Percentiles rank a stretch among this genome's conserved stretches.
phyloP scores from a whole-genome alignment of 805 yeast species.

The Yamadazyma laniorum region DNA sequence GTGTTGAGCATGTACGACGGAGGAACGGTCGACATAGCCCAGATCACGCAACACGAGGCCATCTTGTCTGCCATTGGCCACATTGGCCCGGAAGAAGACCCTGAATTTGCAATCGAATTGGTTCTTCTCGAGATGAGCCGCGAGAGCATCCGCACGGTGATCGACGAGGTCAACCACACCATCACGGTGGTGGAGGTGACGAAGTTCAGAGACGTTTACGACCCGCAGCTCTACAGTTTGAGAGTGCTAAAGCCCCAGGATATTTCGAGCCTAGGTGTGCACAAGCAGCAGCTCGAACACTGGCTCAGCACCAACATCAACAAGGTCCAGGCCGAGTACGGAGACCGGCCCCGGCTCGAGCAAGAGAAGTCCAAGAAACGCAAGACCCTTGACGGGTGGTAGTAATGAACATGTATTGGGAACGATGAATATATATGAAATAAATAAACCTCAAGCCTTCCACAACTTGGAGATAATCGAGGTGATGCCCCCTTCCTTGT shows the following conservation, averaged over 20 bases:
- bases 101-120: constrained; percentile 10
- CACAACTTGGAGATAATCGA: constrained; percentile 43
- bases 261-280: constrained; percentile 19
- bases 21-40: constrained; percentile 8
- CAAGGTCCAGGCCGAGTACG: neutral
- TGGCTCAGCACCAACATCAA: constrained; percentile 9
- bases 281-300: constrained; percentile 13
- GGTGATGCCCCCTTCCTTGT: constrained; percentile 61
- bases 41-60: constrained; percentile 14
- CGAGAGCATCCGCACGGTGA: constrained; percentile 7
- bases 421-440: constrained; percentile 1
- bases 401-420: neutral
- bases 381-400: no score
- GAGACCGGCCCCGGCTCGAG: no score
- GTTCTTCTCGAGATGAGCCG: constrained; percentile 12
- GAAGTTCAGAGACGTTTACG: constrained; percentile 33
- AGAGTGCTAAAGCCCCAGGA: constrained; percentile 19
- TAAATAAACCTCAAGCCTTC: constrained; percentile 28
- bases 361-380: constrained; percentile 1
- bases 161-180: constrained; percentile 24
- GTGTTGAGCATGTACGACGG: constrained; percentile 13
- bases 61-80: neutral
- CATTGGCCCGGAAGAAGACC: constrained; percentile 3
- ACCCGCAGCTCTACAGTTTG: constrained; percentile 19
- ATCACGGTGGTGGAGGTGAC: constrained; percentile 19